phyloP scores from a whole-genome alignment of 208 protist species.

The Hexamita inflata region DNA sequence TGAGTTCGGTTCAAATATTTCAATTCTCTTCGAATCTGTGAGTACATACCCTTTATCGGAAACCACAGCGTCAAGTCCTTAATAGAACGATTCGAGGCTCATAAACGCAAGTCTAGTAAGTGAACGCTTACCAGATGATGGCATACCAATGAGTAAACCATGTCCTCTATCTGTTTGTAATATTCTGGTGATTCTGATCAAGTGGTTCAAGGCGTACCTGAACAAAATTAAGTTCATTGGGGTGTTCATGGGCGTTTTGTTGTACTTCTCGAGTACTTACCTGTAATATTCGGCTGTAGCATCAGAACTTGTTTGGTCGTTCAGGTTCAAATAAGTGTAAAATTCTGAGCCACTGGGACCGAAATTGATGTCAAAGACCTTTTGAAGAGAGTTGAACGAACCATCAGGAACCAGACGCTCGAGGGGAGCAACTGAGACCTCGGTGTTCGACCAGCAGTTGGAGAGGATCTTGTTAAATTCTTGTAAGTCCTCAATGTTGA shows the following conservation, averaged over 20 bases:
- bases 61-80: not conserved
- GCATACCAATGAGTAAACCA: conserved; percentile 87
- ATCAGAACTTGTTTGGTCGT: no score
- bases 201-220: conserved; percentile 57
- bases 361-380: not conserved
- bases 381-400: not conserved
- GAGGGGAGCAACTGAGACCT: not conserved
- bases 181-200: conserved; percentile 83
- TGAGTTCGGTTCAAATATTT: conserved; percentile 61
- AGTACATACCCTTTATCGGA: conserved; percentile 62
- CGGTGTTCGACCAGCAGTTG: not conserved
- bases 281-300: no score
- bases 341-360: no score
- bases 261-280: no score
- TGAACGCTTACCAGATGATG: conserved; percentile 74
- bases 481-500: conserved; percentile 61
- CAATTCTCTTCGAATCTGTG: conserved; percentile 69
- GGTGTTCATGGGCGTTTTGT: no score
- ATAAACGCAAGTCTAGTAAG: conserved; percentile 67
- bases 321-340: no score
- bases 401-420: not conserved
- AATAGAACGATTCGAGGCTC: not conserved
- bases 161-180: conserved; percentile 76
- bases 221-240: conserved; percentile 12
- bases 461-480: not conserved